Evolutionary conservation across 192 early-diverging fungal genomes (phyloP).

Genomic region (Backusella parvicylindrica): DNA sequence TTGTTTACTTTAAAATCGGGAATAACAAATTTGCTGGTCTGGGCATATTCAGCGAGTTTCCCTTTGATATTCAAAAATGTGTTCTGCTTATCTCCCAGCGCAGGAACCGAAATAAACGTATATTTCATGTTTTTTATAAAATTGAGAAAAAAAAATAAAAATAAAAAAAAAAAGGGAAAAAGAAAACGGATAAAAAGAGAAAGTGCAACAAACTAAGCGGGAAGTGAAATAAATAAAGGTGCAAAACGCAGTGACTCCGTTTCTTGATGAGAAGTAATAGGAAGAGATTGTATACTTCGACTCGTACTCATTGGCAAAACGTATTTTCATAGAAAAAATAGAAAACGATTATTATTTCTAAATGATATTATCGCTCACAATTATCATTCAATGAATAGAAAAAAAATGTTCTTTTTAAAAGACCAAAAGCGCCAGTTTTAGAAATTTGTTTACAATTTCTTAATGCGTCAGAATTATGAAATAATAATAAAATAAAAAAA

Average conservation of each 20-base stretch:
- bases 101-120: conserved; percentile 84
- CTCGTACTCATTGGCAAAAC: not conserved
- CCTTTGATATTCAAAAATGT: conserved; percentile 67
- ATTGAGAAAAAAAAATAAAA: conserved; percentile 8
- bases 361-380: not conserved
- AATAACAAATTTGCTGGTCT: conserved; percentile 77
- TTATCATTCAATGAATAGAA: not conserved
- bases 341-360: not conserved
- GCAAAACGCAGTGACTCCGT: conserved; percentile 2
- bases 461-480: not conserved
- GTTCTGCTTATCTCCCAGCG: conserved; percentile 72
- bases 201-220: not conserved
- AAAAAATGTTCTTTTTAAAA: not conserved
- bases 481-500: not conserved
- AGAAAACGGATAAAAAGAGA: not conserved
- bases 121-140: conserved; percentile 35
- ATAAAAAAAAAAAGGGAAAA: not conserved
- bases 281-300: not conserved
- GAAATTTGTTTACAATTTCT: conserved; percentile 13
- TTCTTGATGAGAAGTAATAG: not conserved
- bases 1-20: conserved; percentile 86
- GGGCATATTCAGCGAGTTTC: conserved; percentile 74
- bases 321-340: not conserved
- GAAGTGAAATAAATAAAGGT: not conserved
- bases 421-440: not conserved